A percentile compares a stretch with the other conserved stretches of the same genome.
Conservation (phyloP, 2,329 filamentous ascomycete species). For the Leptographium wingfieldii region DNA sequence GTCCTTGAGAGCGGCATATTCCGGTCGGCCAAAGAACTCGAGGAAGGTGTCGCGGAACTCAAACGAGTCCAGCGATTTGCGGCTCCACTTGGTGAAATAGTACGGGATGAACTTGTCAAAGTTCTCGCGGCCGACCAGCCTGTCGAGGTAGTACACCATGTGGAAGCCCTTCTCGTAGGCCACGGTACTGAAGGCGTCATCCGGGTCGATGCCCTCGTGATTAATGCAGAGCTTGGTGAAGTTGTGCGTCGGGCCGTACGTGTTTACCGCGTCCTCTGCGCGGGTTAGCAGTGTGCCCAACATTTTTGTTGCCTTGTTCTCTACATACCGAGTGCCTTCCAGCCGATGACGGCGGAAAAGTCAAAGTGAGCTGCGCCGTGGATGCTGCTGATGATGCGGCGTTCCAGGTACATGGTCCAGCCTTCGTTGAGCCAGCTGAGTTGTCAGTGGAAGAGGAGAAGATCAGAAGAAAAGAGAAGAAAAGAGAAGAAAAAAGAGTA, state of each 20-base stretch:
- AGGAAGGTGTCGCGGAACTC: constrained; percentile 86
- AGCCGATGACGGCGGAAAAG: constrained; percentile 92
- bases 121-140: constrained; percentile 67
- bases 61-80: constrained; percentile 81
- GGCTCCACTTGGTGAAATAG: constrained; percentile 78
- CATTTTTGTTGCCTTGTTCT: neutral
- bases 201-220: constrained; percentile 82
- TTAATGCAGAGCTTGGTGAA: constrained; percentile 86
- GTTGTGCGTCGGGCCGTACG: constrained; percentile 72
- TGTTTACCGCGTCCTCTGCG: constrained; percentile 60
- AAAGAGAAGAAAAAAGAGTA: no score
- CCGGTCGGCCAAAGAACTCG: constrained; percentile 61
- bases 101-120: constrained; percentile 94
- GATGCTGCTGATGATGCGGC: constrained; percentile 62
- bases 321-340: constrained; percentile 63
- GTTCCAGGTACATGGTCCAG: constrained; percentile 92
- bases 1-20: constrained; percentile 49
- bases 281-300: neutral
- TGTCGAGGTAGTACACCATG: constrained; percentile 84
- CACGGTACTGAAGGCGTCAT: constrained; percentile 85
- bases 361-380: constrained; percentile 80
- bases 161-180: constrained; percentile 97
- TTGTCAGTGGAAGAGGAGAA: neutral
- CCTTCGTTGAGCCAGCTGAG: constrained; percentile 60
- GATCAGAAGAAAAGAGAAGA: no score